Evolutionary conservation across 2,329 filamentous ascomycete species (phyloP).

Genomic region (Cytospora piceicola): DNA sequence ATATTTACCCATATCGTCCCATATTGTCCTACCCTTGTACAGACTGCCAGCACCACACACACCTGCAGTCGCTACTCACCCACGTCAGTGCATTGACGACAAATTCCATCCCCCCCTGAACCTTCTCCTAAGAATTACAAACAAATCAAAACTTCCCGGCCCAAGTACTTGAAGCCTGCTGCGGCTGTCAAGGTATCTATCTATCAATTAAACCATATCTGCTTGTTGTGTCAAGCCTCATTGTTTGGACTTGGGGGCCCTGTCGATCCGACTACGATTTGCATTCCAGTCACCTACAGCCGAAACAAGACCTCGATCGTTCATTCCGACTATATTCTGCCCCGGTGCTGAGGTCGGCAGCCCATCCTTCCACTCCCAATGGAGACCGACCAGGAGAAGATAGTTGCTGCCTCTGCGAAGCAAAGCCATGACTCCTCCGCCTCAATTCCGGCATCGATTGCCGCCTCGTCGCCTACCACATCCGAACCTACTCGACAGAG

Average conservation of each 20-base stretch:
- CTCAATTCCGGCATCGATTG: constrained; percentile 24
- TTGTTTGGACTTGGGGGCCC: constrained; percentile 14
- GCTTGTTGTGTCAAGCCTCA: constrained; percentile 4
- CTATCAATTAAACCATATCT: background rate
- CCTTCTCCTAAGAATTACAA: constrained; percentile 5
- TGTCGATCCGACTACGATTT: constrained; percentile 19
- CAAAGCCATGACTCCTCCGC: constrained; percentile 27
- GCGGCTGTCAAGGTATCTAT: background rate
- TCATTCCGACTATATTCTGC: constrained; percentile 5
- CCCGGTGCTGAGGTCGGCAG: constrained; percentile 18
- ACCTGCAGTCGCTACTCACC: constrained; percentile 4
- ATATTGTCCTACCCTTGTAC: constrained; percentile 3
- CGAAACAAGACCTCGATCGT: constrained; percentile 2
- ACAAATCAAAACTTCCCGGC: constrained; percentile 13
- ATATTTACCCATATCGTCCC: constrained; percentile 26
- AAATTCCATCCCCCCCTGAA: constrained; percentile 12
- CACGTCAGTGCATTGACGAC: constrained; percentile 21
- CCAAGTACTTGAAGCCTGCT: background rate
- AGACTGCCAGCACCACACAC: constrained; percentile 20
- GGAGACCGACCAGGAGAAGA: constrained; percentile 29
- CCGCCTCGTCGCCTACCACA: constrained; percentile 14
- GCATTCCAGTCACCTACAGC: constrained; percentile 29
- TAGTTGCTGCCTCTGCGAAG: constrained; percentile 13
- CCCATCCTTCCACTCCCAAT: constrained; percentile 24
- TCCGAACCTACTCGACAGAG: constrained; percentile 24